phyloP scores from a whole-genome alignment of 2,329 filamentous ascomycete species.

The Pseudocercospora fijiensis region DNA sequence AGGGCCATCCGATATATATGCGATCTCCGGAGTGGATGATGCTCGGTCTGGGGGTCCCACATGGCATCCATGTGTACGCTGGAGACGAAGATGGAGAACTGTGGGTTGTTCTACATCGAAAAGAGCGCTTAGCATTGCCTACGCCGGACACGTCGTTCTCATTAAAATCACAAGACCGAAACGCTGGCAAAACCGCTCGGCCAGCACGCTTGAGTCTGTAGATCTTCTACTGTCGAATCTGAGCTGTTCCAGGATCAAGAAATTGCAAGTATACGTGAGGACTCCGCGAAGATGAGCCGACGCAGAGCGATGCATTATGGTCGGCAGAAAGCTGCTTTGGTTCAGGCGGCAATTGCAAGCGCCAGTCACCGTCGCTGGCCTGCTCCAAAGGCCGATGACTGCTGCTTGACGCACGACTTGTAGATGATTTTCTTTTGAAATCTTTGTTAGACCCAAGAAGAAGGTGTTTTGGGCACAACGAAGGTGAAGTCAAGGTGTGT shows the following conservation, averaged over 20 bases:
- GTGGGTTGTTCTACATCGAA: not conserved
- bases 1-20: not conserved
- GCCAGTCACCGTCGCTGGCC: not conserved
- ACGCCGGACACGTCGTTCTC: not conserved
- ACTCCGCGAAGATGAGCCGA: not conserved
- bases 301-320: not conserved
- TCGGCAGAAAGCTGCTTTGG: not conserved
- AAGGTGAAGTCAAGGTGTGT: not conserved
- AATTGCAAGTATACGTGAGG: not conserved
- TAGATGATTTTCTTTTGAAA: too few relatives aligned
- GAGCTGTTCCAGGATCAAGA: not conserved
- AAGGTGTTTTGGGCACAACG: too few relatives aligned
- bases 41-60: not conserved
- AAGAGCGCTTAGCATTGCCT: conserved; percentile 6
- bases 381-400: not conserved
- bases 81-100: conserved; percentile 4
- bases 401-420: not conserved
- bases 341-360: not conserved
- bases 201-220: not conserved
- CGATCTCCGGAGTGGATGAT: not conserved
- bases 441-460: too few relatives aligned
- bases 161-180: not conserved
- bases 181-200: not conserved
- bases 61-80: conserved; percentile 1
- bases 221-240: not conserved